Evolutionary conservation across 2,329 filamentous ascomycete genomes (phyloP).

Genomic region (Fusarium sp.): DNA sequence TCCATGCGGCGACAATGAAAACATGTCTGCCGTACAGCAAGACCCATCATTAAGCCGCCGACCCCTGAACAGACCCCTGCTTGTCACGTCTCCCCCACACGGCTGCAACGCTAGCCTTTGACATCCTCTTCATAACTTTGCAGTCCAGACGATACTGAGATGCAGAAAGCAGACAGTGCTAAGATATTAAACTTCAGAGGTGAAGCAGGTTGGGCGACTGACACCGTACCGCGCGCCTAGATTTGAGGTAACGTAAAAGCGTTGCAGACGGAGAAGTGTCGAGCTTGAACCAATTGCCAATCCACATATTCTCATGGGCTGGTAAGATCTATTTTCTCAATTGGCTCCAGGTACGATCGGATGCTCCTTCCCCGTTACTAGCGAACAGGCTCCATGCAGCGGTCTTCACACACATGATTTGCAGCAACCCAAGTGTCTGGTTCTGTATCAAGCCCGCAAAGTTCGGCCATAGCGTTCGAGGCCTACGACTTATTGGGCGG

Average conservation of each 20-base stretch:
- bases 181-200: conserved; percentile 10
- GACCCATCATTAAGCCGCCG: conserved; percentile 45
- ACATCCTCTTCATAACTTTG: conserved; percentile 33
- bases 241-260: conserved; percentile 4
- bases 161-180: not conserved
- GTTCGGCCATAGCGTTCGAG: conserved; percentile 24
- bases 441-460: conserved; percentile 39
- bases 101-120: conserved; percentile 36
- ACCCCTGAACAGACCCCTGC: conserved; percentile 41
- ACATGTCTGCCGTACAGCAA: conserved; percentile 47
- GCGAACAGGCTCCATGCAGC: conserved; percentile 45
- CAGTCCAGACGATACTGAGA: conserved; percentile 20
- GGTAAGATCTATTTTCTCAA: conserved; percentile 39
- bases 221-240: conserved; percentile 24
- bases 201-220: conserved; percentile 15
- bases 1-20: conserved; percentile 50
- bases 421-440: conserved; percentile 47
- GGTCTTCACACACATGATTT: conserved; percentile 51
- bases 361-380: conserved; percentile 40
- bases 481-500: conserved; percentile 35
- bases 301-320: conserved; percentile 33
- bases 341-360: conserved; percentile 47
- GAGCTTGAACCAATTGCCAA: conserved; percentile 34
- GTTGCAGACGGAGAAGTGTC: not conserved
- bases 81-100: conserved; percentile 48